These are phyloP conservation scores for Ensete glaucum DNA, from an alignment of 176 grass and related monocot species.

Conservation along the genomic window DNA sequence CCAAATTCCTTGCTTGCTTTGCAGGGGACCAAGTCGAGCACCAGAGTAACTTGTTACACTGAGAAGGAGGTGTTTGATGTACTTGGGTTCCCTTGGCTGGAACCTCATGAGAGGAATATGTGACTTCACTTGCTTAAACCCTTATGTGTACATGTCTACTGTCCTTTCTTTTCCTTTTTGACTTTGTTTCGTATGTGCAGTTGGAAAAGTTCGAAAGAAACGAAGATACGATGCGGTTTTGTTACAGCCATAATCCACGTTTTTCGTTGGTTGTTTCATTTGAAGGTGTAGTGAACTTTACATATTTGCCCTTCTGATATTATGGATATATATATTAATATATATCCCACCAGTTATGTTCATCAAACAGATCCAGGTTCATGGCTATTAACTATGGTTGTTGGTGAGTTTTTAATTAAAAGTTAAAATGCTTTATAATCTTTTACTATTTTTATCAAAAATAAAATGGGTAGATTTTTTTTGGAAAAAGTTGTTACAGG, in stretches of 20 bases:
- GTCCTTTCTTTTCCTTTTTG: not conserved
- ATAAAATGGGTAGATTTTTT: too few species aligned
- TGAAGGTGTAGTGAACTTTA: too few species aligned
- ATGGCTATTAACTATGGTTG: too few species aligned
- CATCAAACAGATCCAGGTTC: too few species aligned
- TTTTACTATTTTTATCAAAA: too few species aligned
- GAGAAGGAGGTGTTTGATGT: slow-evolving; percentile 85
- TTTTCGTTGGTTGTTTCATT: too few species aligned
- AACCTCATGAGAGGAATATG: slow-evolving; percentile 77
- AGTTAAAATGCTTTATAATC: too few species aligned
- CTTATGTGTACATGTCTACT: not conserved
- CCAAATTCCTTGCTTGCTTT: slow-evolving; percentile 1
- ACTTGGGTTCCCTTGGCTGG: slow-evolving; percentile 76
- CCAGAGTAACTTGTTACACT: slow-evolving; percentile 50
- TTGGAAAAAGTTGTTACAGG: too few species aligned
- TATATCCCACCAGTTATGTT: too few species aligned
- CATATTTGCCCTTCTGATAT: too few species aligned
- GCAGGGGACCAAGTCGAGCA: slow-evolving; percentile 52
- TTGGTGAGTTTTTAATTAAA: too few species aligned
- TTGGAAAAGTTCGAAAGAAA: not conserved
- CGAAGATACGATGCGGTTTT: not conserved
- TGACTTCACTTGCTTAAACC: not conserved
- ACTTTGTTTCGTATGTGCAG: not conserved
- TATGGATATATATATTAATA: too few species aligned
- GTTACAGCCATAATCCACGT: not conserved